phyloP scores from a whole-genome alignment of 345 rosid species.

The Dipteronia dyeriana region DNA sequence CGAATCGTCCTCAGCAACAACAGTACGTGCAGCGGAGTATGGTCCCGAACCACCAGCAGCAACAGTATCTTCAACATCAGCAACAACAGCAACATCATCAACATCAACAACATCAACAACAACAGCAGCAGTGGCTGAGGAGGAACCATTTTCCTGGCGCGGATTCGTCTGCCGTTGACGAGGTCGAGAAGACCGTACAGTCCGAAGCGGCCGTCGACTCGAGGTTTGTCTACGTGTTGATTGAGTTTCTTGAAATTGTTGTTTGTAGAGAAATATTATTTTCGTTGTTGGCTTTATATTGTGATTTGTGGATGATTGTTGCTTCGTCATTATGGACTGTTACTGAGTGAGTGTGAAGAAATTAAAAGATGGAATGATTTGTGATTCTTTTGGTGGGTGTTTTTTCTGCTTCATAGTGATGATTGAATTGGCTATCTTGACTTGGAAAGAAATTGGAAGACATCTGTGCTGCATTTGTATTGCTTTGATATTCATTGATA shows the following conservation, averaged over 20 bases:
- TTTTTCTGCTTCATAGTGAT: not conserved
- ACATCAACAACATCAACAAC: slow-evolving; percentile 41
- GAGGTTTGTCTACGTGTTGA: slow-evolving; percentile 40
- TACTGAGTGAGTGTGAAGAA: not conserved
- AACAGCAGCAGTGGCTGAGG: slow-evolving; percentile 70
- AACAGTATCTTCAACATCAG: slow-evolving; percentile 15
- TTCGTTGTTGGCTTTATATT: not conserved
- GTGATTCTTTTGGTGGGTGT: not conserved
- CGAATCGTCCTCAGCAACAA: slow-evolving; percentile 45
- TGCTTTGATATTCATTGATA: not conserved
- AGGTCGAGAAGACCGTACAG: slow-evolving; percentile 82
- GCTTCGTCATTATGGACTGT: not conserved
- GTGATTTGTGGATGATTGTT: not conserved
- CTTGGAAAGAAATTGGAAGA: not conserved
- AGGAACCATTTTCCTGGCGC: slow-evolving; percentile 51
- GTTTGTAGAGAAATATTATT: not conserved
- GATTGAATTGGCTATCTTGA: not conserved
- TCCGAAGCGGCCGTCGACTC: slow-evolving; percentile 72
- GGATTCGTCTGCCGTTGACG: slow-evolving; percentile 44
- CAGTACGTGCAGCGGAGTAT: slow-evolving; percentile 62
- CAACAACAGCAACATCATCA: slow-evolving; percentile 46
- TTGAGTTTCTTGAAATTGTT: not conserved
- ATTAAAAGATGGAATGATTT: no score
- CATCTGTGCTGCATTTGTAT: not conserved
- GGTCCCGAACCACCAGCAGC: slow-evolving; percentile 45